Conservation (phyloP, 495 filamentous ascomycete genomes). For the Parmelia sp. region DNA sequence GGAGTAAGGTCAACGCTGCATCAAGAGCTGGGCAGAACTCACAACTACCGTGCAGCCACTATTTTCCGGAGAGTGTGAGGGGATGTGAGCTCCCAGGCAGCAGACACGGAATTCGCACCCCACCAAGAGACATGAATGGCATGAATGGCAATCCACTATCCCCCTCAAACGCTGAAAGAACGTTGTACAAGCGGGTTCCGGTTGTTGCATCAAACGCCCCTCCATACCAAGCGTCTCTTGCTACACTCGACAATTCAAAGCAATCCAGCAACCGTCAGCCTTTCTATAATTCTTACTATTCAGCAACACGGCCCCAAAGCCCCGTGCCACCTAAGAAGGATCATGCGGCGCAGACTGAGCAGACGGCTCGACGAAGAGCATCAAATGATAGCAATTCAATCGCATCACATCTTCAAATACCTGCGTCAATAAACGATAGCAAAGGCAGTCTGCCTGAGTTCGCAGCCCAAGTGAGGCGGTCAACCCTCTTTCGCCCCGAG, state of each 20-base stretch:
- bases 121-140: conserved; percentile 47
- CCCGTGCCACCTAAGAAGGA: conserved; percentile 28
- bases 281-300: conserved; percentile 27
- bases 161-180: conserved; percentile 33
- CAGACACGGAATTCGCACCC: conserved; percentile 46
- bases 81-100: conserved; percentile 31
- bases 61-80: conserved; percentile 25
- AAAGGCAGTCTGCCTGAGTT: conserved; percentile 74
- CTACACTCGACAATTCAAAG: conserved; percentile 28
- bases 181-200: conserved; percentile 18
- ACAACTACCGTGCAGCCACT: conserved; percentile 9
- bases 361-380: conserved; percentile 31
- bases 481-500: background rate
- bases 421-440: conserved; percentile 63
- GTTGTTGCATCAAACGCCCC: conserved; percentile 20
- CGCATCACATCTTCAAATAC: conserved; percentile 61
- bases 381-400: conserved; percentile 40
- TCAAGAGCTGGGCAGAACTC: conserved; percentile 16
- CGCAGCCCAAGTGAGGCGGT: conserved; percentile 63
- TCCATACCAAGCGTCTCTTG: conserved; percentile 29
- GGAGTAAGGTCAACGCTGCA: conserved; percentile 7
- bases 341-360: conserved; percentile 27
- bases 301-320: conserved; percentile 33
- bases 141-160: conserved; percentile 39
- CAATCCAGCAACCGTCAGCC: conserved; percentile 27